Percentiles rank a stretch among this genome's conserved stretches.
Conservation (phyloP, 2,329 filamentous ascomycete species). For the Fusarium sp. region DNA sequence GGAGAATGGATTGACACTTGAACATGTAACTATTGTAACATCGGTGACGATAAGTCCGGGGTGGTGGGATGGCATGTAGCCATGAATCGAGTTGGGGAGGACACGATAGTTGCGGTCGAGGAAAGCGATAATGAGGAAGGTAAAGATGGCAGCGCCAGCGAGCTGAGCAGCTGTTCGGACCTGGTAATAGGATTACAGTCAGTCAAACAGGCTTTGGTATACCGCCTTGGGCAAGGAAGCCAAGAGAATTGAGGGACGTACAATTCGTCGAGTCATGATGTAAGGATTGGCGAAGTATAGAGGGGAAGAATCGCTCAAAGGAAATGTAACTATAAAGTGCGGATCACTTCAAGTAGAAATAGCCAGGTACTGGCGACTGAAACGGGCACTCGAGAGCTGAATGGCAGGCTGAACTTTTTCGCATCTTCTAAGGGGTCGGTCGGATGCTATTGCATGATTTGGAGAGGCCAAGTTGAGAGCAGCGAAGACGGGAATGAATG, state of each 20-base stretch:
- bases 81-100: constrained; percentile 86
- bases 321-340: constrained; percentile 15
- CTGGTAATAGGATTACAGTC: constrained; percentile 50
- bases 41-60: constrained; percentile 88
- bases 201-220: constrained; percentile 5
- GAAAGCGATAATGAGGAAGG: constrained; percentile 79
- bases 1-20: constrained; percentile 77
- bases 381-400: constrained; percentile 41
- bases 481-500: neutral
- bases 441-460: constrained; percentile 46
- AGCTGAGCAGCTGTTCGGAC: constrained; percentile 82
- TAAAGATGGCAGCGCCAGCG: constrained; percentile 71
- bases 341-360: constrained; percentile 36
- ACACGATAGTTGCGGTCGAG: constrained; percentile 91
- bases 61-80: constrained; percentile 87
- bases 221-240: neutral
- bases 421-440: constrained; percentile 45
- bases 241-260: constrained; percentile 37
- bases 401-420: constrained; percentile 40
- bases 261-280: constrained; percentile 56
- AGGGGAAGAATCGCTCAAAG: neutral
- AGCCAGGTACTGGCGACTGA: constrained; percentile 26
- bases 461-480: constrained; percentile 7
- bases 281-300: constrained; percentile 14
- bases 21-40: constrained; percentile 82